Conservation (phyloP, 148 eudicot species). For the Polygonum aviculare region DNA sequence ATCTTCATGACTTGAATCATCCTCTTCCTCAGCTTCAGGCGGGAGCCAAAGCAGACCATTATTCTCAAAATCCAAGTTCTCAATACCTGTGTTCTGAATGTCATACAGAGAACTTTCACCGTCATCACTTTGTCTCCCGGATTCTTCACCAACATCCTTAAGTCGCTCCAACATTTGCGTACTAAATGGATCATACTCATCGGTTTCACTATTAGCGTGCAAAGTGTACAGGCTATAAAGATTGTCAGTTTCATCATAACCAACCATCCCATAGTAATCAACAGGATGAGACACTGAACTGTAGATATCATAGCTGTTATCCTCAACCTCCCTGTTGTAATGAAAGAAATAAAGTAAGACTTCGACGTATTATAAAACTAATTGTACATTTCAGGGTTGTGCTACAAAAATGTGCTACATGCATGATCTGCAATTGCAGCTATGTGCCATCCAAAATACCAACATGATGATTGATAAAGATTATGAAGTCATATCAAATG, state of each 20-base stretch:
- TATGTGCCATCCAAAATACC: not conserved
- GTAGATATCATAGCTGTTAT: slow-evolving; percentile 33
- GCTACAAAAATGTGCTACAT: not conserved
- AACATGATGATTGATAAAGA: no score
- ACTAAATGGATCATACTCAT: slow-evolving; percentile 35
- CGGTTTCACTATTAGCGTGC: slow-evolving; percentile 34
- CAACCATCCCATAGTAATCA: slow-evolving; percentile 39
- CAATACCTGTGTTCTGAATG: slow-evolving; percentile 40
- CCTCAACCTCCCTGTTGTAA: slow-evolving; percentile 59
- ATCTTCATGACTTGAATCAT: slow-evolving; percentile 70
- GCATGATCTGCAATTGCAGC: not conserved
- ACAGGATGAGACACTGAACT: slow-evolving; percentile 26
- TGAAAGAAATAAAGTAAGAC: not conserved
- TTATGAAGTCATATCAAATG: no score
- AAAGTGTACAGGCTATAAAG: slow-evolving; percentile 38
- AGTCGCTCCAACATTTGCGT: slow-evolving; percentile 32
- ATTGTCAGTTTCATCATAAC: slow-evolving; percentile 41
- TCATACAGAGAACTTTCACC: slow-evolving; percentile 53
- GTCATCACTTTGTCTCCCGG: slow-evolving; percentile 37
- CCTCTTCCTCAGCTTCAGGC: slow-evolving; percentile 93
- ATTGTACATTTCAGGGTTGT: not conserved
- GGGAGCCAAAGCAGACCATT: slow-evolving; percentile 91
- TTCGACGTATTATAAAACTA: not conserved
- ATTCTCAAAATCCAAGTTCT: slow-evolving; percentile 89
- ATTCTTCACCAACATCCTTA: slow-evolving; percentile 35